These are phyloP conservation scores for Barnettozyma sucrosica DNA, from an alignment of 805 yeast species.

Conservation along the genomic window DNA sequence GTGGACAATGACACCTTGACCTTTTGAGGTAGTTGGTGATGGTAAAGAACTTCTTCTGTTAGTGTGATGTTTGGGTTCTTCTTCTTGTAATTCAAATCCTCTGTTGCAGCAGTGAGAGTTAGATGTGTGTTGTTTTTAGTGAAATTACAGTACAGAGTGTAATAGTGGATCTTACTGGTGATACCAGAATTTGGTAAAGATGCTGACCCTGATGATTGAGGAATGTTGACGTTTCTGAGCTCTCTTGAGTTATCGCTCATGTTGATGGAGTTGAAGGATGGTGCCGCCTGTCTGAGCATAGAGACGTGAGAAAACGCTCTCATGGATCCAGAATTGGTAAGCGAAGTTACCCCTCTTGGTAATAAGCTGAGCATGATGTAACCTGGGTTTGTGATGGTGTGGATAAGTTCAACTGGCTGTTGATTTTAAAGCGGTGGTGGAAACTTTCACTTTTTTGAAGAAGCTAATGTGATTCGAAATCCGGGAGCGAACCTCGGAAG, in stretches of 20 bases:
- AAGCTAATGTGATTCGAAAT: neutral
- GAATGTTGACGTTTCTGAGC: slow-evolving; percentile 7
- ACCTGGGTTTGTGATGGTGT: neutral
- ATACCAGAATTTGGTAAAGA: slow-evolving; percentile 11
- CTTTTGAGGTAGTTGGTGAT: slow-evolving; percentile 73
- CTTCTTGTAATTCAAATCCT: slow-evolving; percentile 52
- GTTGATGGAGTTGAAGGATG: slow-evolving; percentile 3
- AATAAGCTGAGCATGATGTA: neutral
- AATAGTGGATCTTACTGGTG: slow-evolving; percentile 41
- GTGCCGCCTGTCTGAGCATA: slow-evolving; percentile 11
- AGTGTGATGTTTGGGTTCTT: slow-evolving; percentile 51
- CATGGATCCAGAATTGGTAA: neutral
- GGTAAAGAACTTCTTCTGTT: slow-evolving; percentile 70
- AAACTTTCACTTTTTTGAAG: neutral
- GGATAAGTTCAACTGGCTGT: neutral
- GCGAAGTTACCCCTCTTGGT: neutral
- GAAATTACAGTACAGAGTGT: slow-evolving; percentile 72
- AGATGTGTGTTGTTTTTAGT: slow-evolving; percentile 78
- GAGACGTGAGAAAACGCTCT: slow-evolving; percentile 7
- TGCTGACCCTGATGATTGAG: slow-evolving; percentile 5
- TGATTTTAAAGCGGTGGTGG: neutral
- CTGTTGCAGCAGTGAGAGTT: slow-evolving; percentile 66
- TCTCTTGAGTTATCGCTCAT: neutral
- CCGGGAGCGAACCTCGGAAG: neutral
- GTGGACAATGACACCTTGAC: slow-evolving; percentile 64